A percentile compares a stretch with the other conserved stretches of the same genome.
Conservation (phyloP, 805 yeast genomes). For the Ogataea paraovalis region DNA sequence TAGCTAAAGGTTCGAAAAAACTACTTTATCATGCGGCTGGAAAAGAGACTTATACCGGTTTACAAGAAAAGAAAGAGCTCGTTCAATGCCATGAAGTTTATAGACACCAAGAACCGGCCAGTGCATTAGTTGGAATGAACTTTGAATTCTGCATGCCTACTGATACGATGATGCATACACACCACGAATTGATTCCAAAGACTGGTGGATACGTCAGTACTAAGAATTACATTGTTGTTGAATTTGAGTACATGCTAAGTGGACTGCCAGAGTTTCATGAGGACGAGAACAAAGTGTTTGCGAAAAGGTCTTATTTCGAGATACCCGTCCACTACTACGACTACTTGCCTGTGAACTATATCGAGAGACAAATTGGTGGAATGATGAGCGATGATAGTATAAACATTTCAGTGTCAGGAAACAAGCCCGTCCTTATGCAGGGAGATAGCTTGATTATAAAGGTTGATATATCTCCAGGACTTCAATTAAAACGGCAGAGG, state of each 20-base stretch:
- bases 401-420: neutral
- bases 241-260: neutral
- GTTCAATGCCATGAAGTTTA: neutral
- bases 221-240: constrained; percentile 1
- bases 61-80: neutral
- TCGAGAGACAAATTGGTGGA: neutral
- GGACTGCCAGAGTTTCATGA: neutral
- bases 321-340: constrained; percentile 2
- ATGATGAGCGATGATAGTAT: constrained; percentile 1
- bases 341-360: neutral
- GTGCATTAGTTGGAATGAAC: neutral
- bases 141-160: constrained; percentile 2
- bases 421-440: constrained; percentile 1
- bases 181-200: neutral
- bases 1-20: constrained; percentile 1
- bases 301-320: constrained; percentile 4
- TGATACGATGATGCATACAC: constrained; percentile 1
- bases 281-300: neutral
- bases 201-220: neutral
- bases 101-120: neutral
- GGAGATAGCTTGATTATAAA: neutral
- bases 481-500: neutral
- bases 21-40: neutral
- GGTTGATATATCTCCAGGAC: constrained; percentile 1
- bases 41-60: constrained; percentile 1